Base-by-base conservation (phyloP, 768 basidiomycete genomes). In the Tricholoma hemisulphureum region DNA sequence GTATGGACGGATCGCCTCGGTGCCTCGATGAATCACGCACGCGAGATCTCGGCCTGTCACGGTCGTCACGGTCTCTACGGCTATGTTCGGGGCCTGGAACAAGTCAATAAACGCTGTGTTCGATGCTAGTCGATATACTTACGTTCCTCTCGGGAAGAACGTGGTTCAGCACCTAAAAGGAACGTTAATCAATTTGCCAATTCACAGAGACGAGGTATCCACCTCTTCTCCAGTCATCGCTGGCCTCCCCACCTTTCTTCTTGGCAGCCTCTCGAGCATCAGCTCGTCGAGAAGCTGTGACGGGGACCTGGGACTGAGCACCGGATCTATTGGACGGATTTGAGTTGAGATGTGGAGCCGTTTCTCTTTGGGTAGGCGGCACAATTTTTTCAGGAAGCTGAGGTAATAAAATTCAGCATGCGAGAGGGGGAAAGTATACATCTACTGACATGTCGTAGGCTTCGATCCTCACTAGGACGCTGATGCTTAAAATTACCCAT, bases 401-500 rank as follows among this genome's bases (percentile, higher is more conserved):
- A 11, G 48, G 43, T 37, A n/a, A n/a, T n/a, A n/a, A 29, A n/a
- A 49, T 9, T 49, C 5, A 49, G 57, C 21, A 32, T 11, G 41
- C 64, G 20, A 65, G 57, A 50, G 49, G 32, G n/a, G 48, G 53
- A 21, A 29, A 49, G 46, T 52, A 59, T 26, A 35, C 23, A 7
- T 35, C 54, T 16, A 71, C 88, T 66, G 63, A 88, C 91, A 75
- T 86, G 88, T 58, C 91, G 85, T 49, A 93, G 77, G 55, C 81
- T 80, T 45, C 75, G 70, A 59, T 81, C 80, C 35, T 90, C 89
- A 41, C 75, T 78, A 14, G 83, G 76, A 53, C 90, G 88, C 63
- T 94, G 92, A 66, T 93, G 92, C 68, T 91, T 90, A 72, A 94
- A 94, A 68, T 92, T 93, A 49, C 92, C 92, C 92, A 94, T 94